Percentiles rank a stretch among this genome's conserved stretches.
Evolutionary conservation across 441 rosid species (phyloP).

Genomic region (Gossypium laxum): DNA sequence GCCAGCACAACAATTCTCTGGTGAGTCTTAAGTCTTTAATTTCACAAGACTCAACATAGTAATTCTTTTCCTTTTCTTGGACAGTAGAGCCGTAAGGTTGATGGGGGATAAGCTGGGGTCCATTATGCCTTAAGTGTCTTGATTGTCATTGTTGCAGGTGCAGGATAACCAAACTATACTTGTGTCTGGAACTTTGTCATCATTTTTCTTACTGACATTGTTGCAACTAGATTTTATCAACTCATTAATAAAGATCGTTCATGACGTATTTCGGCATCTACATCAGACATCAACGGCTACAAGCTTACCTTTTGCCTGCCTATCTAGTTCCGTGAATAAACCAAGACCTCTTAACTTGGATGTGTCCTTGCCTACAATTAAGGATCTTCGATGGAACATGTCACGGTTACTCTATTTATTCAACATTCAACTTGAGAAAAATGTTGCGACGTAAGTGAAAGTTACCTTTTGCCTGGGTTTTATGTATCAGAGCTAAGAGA

Average conservation of each 20-base stretch:
- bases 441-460: conserved; percentile 72
- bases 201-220: conserved; percentile 32
- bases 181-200: conserved; percentile 34
- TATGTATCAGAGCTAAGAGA: conserved; percentile 8
- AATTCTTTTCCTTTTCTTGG: neutral
- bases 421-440: conserved; percentile 82
- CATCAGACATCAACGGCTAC: conserved; percentile 31
- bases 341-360: conserved; percentile 72
- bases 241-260: conserved; percentile 28
- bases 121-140: neutral
- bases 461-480: neutral
- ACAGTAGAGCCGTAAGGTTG: neutral
- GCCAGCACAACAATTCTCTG: conserved; percentile 25
- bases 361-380: conserved; percentile 57
- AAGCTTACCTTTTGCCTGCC: conserved; percentile 53
- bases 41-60: conserved; percentile 1
- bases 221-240: conserved; percentile 24
- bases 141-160: conserved; percentile 25
- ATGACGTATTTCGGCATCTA: conserved; percentile 27
- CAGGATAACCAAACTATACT: conserved; percentile 40
- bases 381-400: conserved; percentile 60
- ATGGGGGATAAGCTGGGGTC: neutral
- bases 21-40: conserved; percentile 25
- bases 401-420: conserved; percentile 64
- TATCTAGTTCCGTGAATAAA: conserved; percentile 64